A percentile compares a stretch with the other conserved stretches of the same genome.
These are phyloP conservation scores for Handroanthus guayacan DNA, from an alignment of 257 asterid genomes.

Conservation along the genomic window DNA sequence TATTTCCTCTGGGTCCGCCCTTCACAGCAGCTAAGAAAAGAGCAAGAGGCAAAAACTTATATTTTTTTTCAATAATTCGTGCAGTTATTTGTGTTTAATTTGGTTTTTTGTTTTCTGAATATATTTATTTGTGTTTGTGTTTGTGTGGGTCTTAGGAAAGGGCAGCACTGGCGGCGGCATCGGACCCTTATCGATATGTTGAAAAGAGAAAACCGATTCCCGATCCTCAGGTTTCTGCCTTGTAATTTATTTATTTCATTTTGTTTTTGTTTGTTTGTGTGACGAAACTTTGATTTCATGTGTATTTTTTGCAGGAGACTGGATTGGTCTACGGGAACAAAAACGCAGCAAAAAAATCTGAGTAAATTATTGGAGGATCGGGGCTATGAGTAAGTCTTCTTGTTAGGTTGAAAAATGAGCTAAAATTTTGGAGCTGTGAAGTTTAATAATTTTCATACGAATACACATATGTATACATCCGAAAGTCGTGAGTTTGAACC, in stretches of 20 bases:
- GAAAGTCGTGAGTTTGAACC: slow-evolving; percentile 9
- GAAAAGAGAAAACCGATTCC: slow-evolving; percentile 86
- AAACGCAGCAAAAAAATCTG: slow-evolving; percentile 47
- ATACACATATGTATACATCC: slow-evolving; percentile 38
- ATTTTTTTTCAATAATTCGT: background rate
- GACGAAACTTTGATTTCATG: slow-evolving; percentile 17
- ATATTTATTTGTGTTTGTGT: too few species aligned
- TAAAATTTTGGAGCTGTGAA: slow-evolving; percentile 36
- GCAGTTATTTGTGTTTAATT: background rate
- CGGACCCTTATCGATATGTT: slow-evolving; percentile 68
- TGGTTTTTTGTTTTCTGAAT: background rate
- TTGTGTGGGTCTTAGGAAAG: slow-evolving; percentile 52
- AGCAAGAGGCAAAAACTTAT: slow-evolving; percentile 63
- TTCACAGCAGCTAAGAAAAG: slow-evolving; percentile 79
- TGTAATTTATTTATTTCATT: background rate
- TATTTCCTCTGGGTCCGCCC: slow-evolving; percentile 93
- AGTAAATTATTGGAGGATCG: slow-evolving; percentile 36
- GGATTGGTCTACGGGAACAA: slow-evolving; percentile 82
- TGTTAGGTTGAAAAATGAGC: slow-evolving; percentile 41
- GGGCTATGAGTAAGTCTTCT: slow-evolving; percentile 51
- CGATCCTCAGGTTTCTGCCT: slow-evolving; percentile 77
- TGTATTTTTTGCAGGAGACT: slow-evolving; percentile 59
- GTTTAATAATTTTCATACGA: slow-evolving; percentile 32
- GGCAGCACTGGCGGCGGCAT: slow-evolving; percentile 78
- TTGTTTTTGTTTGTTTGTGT: too few species aligned